Evolutionary conservation across 495 filamentous ascomycete species (phyloP).

Genomic region (Daldinia decipiens): DNA sequence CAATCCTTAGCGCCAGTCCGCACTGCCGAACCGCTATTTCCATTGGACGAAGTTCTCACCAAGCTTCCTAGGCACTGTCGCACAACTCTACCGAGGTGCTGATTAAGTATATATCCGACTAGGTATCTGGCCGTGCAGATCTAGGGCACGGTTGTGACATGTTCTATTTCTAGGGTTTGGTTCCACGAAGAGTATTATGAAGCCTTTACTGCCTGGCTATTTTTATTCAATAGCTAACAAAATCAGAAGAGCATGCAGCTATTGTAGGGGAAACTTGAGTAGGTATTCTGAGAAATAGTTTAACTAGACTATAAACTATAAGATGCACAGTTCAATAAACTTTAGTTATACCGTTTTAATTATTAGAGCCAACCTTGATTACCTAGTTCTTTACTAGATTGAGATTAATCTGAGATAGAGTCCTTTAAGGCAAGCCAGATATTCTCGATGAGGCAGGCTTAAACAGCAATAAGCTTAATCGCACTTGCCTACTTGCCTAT

Average conservation of each 20-base stretch:
- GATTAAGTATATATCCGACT: slow-evolving; percentile 13
- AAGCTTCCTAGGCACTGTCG: slow-evolving; percentile 39
- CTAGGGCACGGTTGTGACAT: slow-evolving; percentile 6
- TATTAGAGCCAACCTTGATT: not conserved
- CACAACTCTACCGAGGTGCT: slow-evolving; percentile 34
- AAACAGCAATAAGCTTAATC: slow-evolving; percentile 31
- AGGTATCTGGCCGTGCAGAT: slow-evolving; percentile 29
- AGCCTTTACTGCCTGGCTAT: not conserved
- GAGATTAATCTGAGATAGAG: not conserved
- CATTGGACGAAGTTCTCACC: slow-evolving; percentile 31
- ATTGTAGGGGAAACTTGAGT: too few relatives aligned
- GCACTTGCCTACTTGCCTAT: slow-evolving; percentile 5
- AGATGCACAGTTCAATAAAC: too few relatives aligned
- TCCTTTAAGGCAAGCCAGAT: not conserved
- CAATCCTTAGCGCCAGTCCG: slow-evolving; percentile 31
- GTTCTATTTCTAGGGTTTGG: not conserved
- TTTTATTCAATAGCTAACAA: too few relatives aligned
- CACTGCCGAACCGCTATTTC: slow-evolving; percentile 30
- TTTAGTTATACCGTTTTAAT: not conserved
- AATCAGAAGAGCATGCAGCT: too few relatives aligned
- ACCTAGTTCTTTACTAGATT: slow-evolving; percentile 5
- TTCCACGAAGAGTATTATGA: not conserved
- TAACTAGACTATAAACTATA: too few relatives aligned
- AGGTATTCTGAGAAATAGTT: too few relatives aligned
- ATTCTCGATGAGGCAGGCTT: not conserved